These are phyloP conservation scores for Leccinum imitatum DNA, from an alignment of 768 basidiomycete genomes.

Conservation along the genomic window DNA sequence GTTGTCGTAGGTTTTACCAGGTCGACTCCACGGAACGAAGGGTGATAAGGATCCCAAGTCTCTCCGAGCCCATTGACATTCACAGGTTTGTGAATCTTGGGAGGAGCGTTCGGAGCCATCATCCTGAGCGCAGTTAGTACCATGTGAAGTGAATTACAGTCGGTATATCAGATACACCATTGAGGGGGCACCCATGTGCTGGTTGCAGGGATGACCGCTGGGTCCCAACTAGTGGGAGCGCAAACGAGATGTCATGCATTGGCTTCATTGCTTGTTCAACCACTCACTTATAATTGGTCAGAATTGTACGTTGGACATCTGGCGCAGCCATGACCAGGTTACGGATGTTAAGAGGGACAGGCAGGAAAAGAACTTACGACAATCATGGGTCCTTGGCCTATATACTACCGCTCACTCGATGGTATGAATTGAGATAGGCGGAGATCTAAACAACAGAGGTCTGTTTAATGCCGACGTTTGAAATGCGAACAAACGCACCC, in stretches of 20 bases:
- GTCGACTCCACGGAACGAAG: slow-evolving; percentile 25
- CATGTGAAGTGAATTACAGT: neutral
- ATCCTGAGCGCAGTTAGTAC: slow-evolving; percentile 16
- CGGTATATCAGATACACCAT: slow-evolving; percentile 12
- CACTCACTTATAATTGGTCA: slow-evolving; percentile 19
- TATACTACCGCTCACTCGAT: neutral
- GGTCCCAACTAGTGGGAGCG: slow-evolving; percentile 22
- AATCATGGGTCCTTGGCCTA: neutral
- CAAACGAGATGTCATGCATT: neutral
- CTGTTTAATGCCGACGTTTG: neutral
- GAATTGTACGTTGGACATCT: slow-evolving; percentile 19
- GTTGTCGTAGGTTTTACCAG: slow-evolving; percentile 13
- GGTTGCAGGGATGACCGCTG: slow-evolving; percentile 18
- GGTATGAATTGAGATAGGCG: neutral
- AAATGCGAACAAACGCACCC: neutral
- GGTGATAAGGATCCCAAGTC: slow-evolving; percentile 19
- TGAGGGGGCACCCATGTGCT: slow-evolving; percentile 30
- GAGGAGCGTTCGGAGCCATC: slow-evolving; percentile 10
- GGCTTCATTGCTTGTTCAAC: neutral
- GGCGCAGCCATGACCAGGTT: slow-evolving; percentile 21
- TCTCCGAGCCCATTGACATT: slow-evolving; percentile 26
- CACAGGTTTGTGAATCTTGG: neutral
- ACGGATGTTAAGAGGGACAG: neutral
- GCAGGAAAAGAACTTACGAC: neutral
- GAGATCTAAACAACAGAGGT: neutral